A percentile compares a stretch with the other conserved stretches of the same genome.
These are phyloP conservation scores for Coemansia sp. DNA, from an alignment of 192 early-diverging fungal genomes.

Conservation along the genomic window DNA sequence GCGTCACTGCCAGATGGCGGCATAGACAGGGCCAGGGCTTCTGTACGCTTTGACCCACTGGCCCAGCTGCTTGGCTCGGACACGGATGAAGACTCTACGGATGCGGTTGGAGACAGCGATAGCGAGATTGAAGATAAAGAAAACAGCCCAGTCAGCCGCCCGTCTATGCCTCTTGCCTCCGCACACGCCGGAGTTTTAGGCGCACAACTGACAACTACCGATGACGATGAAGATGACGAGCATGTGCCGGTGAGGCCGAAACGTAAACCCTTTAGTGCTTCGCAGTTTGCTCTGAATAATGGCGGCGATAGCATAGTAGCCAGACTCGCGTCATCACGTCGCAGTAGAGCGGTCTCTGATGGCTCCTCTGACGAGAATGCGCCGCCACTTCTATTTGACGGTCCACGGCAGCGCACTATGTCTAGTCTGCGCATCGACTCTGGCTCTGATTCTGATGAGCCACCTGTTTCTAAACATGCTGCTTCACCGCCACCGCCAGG, in stretches of 20 bases:
- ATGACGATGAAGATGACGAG: background rate
- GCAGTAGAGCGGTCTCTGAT: conserved; percentile 3
- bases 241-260: background rate
- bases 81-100: conserved; percentile 2
- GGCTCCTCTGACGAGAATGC: conserved; percentile 5
- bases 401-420: background rate
- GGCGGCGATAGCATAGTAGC: conserved; percentile 21
- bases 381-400: background rate
- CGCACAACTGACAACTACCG: background rate
- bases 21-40: background rate
- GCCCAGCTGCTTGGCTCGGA: conserved; percentile 39
- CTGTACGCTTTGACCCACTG: conserved; percentile 22
- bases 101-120: conserved; percentile 11
- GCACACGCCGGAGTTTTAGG: background rate
- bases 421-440: conserved; percentile 20
- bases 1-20: background rate
- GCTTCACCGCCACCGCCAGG: background rate
- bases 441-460: conserved; percentile 17
- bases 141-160: background rate
- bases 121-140: conserved; percentile 7
- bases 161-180: background rate
- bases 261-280: conserved; percentile 7
- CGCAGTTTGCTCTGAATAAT: conserved; percentile 13
- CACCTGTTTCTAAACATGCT: background rate
- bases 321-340: conserved; percentile 13